Conservation (phyloP, 2,329 filamentous ascomycete species). For the Emmonsia crescens region DNA sequence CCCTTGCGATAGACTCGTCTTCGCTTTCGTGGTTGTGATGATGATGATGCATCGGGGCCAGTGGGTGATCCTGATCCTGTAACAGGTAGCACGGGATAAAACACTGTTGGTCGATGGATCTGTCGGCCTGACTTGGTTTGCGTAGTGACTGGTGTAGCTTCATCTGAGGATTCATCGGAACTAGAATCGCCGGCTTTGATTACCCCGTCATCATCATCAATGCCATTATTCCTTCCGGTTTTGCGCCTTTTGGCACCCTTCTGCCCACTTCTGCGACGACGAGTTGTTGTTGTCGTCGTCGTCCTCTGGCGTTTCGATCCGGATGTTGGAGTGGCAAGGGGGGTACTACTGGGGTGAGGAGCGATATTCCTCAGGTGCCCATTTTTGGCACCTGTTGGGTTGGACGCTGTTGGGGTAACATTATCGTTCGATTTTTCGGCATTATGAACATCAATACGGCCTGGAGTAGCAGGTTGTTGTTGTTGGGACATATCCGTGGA, state of each 20-base stretch:
- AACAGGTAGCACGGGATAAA: constrained; percentile 32
- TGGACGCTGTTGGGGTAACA: not conserved
- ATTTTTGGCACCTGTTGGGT: not conserved
- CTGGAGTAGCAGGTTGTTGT: not conserved
- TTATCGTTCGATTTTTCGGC: not conserved
- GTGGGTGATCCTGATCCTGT: constrained; percentile 12
- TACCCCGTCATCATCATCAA: constrained; percentile 24
- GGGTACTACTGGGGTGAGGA: not conserved
- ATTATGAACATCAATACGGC: not conserved
- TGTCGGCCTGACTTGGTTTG: constrained; percentile 67
- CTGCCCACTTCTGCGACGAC: constrained; percentile 3
- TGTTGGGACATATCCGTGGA: not conserved
- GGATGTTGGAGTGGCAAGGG: not conserved
- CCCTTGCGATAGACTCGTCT: constrained; percentile 41
- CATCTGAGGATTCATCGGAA: constrained; percentile 31
- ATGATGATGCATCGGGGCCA: constrained; percentile 16
- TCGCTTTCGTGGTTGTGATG: constrained; percentile 38
- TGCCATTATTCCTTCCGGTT: constrained; percentile 8
- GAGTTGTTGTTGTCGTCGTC: not conserved
- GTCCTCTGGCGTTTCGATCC: constrained; percentile 2
- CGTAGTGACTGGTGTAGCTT: constrained; percentile 48
- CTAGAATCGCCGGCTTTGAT: constrained; percentile 27
- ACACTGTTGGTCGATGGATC: constrained; percentile 54
- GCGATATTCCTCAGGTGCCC: not conserved
- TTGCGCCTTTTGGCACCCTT: constrained; percentile 8